Conservation (phyloP, 2,329 filamentous ascomycete genomes). For the Cryphonectria carpinicola region DNA sequence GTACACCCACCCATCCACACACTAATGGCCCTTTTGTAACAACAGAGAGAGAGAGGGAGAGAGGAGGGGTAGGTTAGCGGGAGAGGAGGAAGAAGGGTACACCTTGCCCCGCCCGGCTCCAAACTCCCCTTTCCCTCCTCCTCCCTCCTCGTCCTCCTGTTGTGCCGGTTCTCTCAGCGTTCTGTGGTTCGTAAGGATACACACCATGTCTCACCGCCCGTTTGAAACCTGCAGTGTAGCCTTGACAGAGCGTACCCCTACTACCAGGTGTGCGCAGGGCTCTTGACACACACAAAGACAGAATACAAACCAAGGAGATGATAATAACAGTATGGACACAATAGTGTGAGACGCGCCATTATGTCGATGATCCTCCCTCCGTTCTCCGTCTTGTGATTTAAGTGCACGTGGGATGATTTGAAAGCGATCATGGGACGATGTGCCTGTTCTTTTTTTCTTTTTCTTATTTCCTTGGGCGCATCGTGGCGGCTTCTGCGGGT, state of each 20-base stretch:
- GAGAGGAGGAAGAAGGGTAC: neutral
- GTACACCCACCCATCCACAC: neutral
- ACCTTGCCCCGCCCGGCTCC: neutral
- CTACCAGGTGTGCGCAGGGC: neutral
- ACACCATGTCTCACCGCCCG: neutral
- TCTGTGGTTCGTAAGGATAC: neutral
- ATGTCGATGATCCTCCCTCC: neutral
- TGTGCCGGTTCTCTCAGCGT: neutral
- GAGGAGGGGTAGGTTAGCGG: neutral
- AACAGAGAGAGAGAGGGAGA: neutral
- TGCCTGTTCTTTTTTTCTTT: conserved; percentile 12
- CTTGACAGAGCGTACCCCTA: neutral
- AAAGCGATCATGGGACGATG: neutral
- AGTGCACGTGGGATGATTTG: neutral
- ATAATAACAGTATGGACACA: neutral
- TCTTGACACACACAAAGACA: neutral
- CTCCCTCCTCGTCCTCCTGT: neutral
- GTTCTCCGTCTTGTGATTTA: neutral
- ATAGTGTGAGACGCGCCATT: neutral
- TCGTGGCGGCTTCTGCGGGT: neutral
- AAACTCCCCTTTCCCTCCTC: conserved; percentile 11
- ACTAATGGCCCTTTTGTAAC: neutral
- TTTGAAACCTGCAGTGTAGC: neutral
- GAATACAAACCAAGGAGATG: neutral
- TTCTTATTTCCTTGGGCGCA: conserved; percentile 10